Conservation (phyloP, 306 rosid genomes). For the Trifolium pratense region DNA sequence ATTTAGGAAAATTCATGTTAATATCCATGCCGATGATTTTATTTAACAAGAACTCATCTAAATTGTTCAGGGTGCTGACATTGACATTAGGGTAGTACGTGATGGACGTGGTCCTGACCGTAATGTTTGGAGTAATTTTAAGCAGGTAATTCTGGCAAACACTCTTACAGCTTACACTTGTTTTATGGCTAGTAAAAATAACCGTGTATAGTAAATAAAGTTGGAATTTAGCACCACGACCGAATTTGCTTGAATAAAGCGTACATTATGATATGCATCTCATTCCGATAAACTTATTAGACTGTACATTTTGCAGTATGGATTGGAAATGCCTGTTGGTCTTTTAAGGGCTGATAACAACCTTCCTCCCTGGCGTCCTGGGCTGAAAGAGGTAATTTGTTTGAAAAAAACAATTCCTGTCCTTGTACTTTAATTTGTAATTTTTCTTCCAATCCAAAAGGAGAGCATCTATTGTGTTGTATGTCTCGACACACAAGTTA, state of each 20-base stretch:
- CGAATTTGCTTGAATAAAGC: constrained; percentile 25
- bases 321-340: constrained; percentile 74
- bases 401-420: neutral
- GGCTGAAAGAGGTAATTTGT: constrained; percentile 74
- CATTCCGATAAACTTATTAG: constrained; percentile 35
- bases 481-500: constrained; percentile 5
- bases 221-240: constrained; percentile 26
- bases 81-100: constrained; percentile 96
- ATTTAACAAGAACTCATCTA: constrained; percentile 43
- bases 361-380: constrained; percentile 97
- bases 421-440: constrained; percentile 1
- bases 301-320: constrained; percentile 71
- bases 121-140: constrained; percentile 97
- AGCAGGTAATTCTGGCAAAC: constrained; percentile 69
- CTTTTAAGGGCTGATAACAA: constrained; percentile 95
- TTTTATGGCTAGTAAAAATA: constrained; percentile 24
- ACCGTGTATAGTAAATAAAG: neutral
- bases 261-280: constrained; percentile 12
- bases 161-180: constrained; percentile 2
- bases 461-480: constrained; percentile 1
- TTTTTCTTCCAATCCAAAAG: neutral
- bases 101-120: constrained; percentile 98
- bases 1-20: constrained; percentile 32
- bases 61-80: constrained; percentile 91
- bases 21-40: constrained; percentile 7